phyloP scores from a whole-genome alignment of 148 eudicot species.

The Tetragonia tetragonoides region DNA sequence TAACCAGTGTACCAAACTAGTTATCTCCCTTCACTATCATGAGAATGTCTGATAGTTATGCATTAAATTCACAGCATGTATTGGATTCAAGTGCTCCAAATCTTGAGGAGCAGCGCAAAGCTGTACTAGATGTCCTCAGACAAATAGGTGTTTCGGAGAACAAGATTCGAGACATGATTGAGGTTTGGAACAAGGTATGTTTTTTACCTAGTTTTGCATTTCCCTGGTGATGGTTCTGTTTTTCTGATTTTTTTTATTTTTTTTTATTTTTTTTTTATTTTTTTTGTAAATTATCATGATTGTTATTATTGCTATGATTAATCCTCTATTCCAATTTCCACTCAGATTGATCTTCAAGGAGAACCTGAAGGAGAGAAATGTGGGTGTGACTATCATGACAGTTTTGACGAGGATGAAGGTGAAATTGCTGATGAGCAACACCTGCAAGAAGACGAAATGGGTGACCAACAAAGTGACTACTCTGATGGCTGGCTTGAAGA shows the following conservation, averaged over 20 bases:
- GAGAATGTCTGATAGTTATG: constrained; percentile 6
- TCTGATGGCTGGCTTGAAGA: constrained; percentile 46
- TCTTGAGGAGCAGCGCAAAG: constrained; percentile 66
- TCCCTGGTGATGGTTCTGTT: too few species aligned
- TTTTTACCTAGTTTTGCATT: neutral
- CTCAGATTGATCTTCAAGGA: constrained; percentile 73
- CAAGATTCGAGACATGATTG: constrained; percentile 84
- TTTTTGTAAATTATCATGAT: neutral
- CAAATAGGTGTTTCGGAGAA: constrained; percentile 81
- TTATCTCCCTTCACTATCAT: neutral
- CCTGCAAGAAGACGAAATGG: constrained; percentile 30
- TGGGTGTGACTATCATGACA: constrained; percentile 21
- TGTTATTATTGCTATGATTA: neutral
- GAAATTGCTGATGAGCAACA: constrained; percentile 31
- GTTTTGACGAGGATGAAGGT: constrained; percentile 22
- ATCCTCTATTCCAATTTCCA: neutral
- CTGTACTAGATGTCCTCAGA: constrained; percentile 84
- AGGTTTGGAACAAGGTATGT: constrained; percentile 96
- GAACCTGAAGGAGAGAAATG: constrained; percentile 26
- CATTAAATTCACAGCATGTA: constrained; percentile 63
- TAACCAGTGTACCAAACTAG: neutral
- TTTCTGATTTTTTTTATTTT: neutral
- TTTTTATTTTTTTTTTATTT: neutral
- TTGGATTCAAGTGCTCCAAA: constrained; percentile 82
- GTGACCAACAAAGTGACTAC: constrained; percentile 28